These are phyloP conservation scores for Aechmea fasciata DNA, from an alignment of 176 grass and related monocot species.

Conservation along the genomic window DNA sequence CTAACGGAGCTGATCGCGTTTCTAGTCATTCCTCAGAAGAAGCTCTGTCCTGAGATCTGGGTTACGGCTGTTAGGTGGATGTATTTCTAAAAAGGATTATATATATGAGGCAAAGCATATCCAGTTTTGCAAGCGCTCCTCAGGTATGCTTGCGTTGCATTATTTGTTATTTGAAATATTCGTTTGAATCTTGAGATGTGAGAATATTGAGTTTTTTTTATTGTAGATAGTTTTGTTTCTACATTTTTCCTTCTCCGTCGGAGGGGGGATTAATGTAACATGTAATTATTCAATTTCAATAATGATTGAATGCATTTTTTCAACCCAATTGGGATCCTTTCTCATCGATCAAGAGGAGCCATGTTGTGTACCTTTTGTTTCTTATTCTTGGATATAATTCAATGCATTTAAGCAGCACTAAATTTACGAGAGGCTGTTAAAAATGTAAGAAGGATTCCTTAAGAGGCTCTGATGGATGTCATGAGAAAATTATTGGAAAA, in stretches of 20 bases:
- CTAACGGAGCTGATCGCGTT: conserved; percentile 27
- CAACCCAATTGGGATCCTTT: too few species aligned
- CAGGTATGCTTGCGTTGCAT: not conserved
- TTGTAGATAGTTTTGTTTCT: not conserved
- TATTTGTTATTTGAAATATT: not conserved
- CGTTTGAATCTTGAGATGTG: not conserved
- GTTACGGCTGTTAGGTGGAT: not conserved
- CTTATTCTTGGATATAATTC: too few species aligned
- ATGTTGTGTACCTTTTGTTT: too few species aligned
- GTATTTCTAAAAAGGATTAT: not conserved
- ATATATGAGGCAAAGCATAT: too few species aligned
- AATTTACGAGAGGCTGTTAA: too few species aligned
- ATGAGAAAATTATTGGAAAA: too few species aligned
- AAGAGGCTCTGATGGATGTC: too few species aligned
- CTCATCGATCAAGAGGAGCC: too few species aligned
- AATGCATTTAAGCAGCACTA: too few species aligned
- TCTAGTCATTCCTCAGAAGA: conserved; percentile 36
- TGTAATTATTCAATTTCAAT: not conserved
- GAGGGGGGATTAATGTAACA: not conserved
- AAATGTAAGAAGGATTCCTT: too few species aligned
- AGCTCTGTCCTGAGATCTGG: not conserved
- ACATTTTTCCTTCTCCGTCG: not conserved
- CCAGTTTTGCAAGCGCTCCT: not conserved
- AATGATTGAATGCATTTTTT: not conserved
- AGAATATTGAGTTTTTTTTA: not conserved